A percentile compares a stretch with the other conserved stretches of the same genome.
Evolutionary conservation across 2,329 filamentous ascomycete genomes (phyloP).

Genomic region (Botrytis cinerea): DNA sequence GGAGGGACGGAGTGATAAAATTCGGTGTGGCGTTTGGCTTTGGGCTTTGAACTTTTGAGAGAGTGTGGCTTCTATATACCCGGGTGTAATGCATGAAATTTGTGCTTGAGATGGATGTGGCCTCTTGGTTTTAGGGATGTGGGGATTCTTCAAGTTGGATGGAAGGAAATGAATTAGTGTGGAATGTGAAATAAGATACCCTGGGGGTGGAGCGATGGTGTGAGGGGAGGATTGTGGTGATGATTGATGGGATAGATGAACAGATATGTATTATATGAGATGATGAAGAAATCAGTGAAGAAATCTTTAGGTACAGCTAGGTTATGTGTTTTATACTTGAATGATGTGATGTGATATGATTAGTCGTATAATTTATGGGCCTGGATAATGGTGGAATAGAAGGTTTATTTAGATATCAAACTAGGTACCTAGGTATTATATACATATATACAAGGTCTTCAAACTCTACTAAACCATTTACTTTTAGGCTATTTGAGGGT

Average conservation of each 20-base stretch:
- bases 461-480: no score
- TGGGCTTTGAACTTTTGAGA: background rate
- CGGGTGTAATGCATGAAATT: background rate
- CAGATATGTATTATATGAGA: background rate
- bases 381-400: background rate
- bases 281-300: background rate
- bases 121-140: background rate
- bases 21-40: background rate
- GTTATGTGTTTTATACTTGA: background rate
- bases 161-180: background rate
- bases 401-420: background rate
- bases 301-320: background rate
- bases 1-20: background rate
- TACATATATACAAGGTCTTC: no score
- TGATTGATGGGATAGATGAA: background rate
- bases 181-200: background rate
- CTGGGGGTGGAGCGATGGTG: background rate
- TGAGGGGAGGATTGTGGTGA: background rate
- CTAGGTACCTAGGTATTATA: no score
- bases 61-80: background rate
- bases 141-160: background rate
- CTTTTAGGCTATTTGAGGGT: no score
- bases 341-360: background rate
- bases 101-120: background rate
- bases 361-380: rapidly evolving